Base-by-base conservation (phyloP, 2,329 filamentous ascomycete species). In the Coniochaeta ligniaria region DNA sequence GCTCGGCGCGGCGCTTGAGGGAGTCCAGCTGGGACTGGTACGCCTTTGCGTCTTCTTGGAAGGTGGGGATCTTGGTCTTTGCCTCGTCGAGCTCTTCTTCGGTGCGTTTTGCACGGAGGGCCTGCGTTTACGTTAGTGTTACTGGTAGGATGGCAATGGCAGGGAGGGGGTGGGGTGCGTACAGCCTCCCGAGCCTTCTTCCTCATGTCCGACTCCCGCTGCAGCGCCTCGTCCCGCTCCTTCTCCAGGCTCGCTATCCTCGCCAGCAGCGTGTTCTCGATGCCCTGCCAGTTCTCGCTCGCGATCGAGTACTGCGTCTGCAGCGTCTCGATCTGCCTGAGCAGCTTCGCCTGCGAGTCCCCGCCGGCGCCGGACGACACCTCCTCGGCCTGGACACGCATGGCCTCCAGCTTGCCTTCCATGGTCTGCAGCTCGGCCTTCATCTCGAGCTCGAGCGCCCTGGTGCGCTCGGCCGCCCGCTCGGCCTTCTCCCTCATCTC, bases 251-350 rank as follows among this genome's bases (percentile, higher is more conserved):
- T 88, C 4, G 87, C 82, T 12, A 95, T 82, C 61, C 93, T 85
- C 24, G 91, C 86, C 58, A 94, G 83, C 35, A 99, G 76, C 2
- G 91, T 96, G 11, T 90, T 85, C 73, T 99, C 94, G 63, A 99
- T 96, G 0, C 92, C 91, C 71, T 97, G 93, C 95, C 96, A 99
- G 68, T 99, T 99, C 70, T 96, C 92, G 66, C 91, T 95, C 1
- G 95, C 95, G 60, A 96, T 87, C 0, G 92, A 87, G 74, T 99
- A 96, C 72, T 99, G 96, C 7, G 91, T 95, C 74, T 99, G 95
- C 41, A 99, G 77, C 0, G 91, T 97, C 76, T 99, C 95, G 59
- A 99, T 90, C 74, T 99, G 96, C 45, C 95, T 87, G 50, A 98
- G 80, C 45, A 98, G 80, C 73, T 97, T 98, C 50, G 90, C 90